Evolutionary conservation across 345 rosid genomes (phyloP).

Genomic region (Gossypium anomalum): DNA sequence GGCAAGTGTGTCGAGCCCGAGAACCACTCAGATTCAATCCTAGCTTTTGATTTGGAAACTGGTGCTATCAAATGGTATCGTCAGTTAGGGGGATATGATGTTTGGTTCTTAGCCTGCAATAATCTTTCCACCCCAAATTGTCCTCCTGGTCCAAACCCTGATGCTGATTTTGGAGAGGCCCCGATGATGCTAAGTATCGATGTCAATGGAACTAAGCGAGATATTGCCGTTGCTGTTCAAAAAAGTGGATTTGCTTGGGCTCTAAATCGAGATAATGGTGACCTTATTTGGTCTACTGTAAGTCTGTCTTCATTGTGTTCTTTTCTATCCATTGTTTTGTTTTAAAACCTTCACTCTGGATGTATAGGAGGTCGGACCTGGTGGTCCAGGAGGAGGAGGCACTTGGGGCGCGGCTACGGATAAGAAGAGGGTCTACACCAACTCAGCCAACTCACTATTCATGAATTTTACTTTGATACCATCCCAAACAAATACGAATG

Average conservation of each 20-base stretch:
- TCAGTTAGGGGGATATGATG: constrained; percentile 36
- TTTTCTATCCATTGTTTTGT: neutral
- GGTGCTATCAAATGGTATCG: constrained; percentile 27
- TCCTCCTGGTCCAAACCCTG: constrained; percentile 31
- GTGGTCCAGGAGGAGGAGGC: constrained; percentile 28
- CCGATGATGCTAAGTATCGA: constrained; percentile 29
- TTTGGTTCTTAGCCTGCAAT: constrained; percentile 31
- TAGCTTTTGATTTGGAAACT: constrained; percentile 26
- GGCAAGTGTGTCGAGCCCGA: constrained; percentile 30
- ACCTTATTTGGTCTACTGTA: constrained; percentile 40
- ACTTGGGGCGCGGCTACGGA: constrained; percentile 38
- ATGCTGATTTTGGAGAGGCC: constrained; percentile 39
- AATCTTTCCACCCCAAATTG: constrained; percentile 26
- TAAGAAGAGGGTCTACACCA: constrained; percentile 26
- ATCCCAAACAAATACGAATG: constrained; percentile 5
- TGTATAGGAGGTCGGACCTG: constrained; percentile 28
- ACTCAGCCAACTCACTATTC: constrained; percentile 21
- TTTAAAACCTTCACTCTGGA: neutral
- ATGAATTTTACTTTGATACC: constrained; percentile 27
- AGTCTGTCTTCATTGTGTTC: constrained; percentile 3
- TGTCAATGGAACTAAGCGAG: constrained; percentile 20
- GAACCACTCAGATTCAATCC: constrained; percentile 30
- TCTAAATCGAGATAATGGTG: constrained; percentile 35
- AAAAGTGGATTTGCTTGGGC: constrained; percentile 57
- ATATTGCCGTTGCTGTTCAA: constrained; percentile 37